phyloP scores from a whole-genome alignment of 768 basidiomycete genomes.

The Leucocoprinus birnbaumii region DNA sequence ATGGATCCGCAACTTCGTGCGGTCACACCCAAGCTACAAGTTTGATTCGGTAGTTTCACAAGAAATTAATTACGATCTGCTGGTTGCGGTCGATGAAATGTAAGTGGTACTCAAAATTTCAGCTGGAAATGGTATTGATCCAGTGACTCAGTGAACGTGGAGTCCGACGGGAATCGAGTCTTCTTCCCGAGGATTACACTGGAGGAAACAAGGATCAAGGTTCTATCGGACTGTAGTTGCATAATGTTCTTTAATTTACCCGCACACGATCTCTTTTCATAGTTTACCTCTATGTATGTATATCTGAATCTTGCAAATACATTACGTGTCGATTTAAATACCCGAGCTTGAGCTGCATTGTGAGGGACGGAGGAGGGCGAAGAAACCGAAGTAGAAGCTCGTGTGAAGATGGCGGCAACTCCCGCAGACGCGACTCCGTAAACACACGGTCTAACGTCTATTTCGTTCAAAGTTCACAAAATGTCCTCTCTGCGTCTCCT shows the following conservation, averaged over 20 bases:
- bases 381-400: not conserved
- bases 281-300: not conserved
- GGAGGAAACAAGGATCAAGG: constrained; percentile 45
- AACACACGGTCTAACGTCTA: constrained; percentile 32
- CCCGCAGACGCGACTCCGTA: constrained; percentile 33
- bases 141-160: constrained; percentile 58
- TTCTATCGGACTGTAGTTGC: constrained; percentile 33
- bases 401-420: constrained; percentile 17
- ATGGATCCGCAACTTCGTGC: constrained; percentile 93
- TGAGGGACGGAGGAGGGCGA: not conserved
- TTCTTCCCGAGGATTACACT: constrained; percentile 62
- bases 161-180: constrained; percentile 52
- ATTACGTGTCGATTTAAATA: not conserved
- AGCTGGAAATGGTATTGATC: not conserved
- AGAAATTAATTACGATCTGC: constrained; percentile 92
- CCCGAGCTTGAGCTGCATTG: not conserved
- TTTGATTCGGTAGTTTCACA: constrained; percentile 89
- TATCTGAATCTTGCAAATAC: not conserved
- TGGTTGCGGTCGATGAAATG: constrained; percentile 90
- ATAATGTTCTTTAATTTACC: not conserved
- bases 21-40: constrained; percentile 87
- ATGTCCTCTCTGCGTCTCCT: constrained; percentile 80
- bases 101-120: constrained; percentile 36
- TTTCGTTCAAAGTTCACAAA: constrained; percentile 26
- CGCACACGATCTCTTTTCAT: not conserved